phyloP scores from a whole-genome alignment of 2,329 filamentous ascomycete genomes.

The Exophiala xenobiotica region DNA sequence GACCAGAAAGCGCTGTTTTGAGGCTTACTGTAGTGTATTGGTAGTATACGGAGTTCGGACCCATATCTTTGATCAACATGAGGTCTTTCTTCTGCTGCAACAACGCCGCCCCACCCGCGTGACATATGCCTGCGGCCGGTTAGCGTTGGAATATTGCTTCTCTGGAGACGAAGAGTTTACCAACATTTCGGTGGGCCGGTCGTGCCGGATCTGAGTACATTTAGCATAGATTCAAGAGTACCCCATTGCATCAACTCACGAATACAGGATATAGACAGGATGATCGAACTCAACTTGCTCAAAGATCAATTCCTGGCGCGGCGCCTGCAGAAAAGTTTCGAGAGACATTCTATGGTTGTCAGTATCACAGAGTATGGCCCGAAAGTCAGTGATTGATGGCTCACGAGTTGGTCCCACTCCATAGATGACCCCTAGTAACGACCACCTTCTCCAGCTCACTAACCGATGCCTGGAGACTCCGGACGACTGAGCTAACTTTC shows the following conservation, averaged over 20 bases:
- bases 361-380: not conserved
- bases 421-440: not conserved
- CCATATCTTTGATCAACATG: conserved; percentile 50
- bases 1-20: not conserved
- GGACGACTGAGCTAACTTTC: not conserved
- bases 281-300: conserved; percentile 2
- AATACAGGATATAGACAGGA: conserved; percentile 8
- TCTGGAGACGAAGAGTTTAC: too few species aligned
- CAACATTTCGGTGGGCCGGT: conserved; percentile 61
- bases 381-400: not conserved
- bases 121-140: conserved; percentile 59
- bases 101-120: conserved; percentile 50
- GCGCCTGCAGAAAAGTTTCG: not conserved
- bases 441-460: not conserved
- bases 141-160: not conserved
- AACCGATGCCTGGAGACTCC: not conserved
- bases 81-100: not conserved
- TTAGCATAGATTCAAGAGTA: too few species aligned
- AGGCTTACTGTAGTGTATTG: conserved; percentile 40
- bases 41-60: conserved; percentile 40
- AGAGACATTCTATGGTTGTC: not conserved
- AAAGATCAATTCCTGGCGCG: not conserved
- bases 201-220: conserved; percentile 44
- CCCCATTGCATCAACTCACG: too few species aligned
- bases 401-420: not conserved